Conservation (phyloP, 768 basidiomycete species). For the Leccinum subtestaceum region DNA sequence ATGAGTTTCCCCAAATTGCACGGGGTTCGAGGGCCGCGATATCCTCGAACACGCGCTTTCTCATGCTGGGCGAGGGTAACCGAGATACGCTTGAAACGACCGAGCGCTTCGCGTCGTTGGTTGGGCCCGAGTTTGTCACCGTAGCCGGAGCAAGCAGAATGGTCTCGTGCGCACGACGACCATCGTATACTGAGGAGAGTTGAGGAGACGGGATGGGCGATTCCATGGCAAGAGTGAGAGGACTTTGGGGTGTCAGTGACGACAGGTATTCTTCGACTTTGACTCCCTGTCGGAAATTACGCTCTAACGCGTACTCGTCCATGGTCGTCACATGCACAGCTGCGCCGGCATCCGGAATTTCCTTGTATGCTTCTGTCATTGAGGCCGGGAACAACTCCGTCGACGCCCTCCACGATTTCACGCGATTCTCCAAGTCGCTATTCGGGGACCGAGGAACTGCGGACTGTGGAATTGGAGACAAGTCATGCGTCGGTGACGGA, state of each 20-base stretch:
- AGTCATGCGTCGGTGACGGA: constrained; percentile 28
- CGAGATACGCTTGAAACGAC: constrained; percentile 34
- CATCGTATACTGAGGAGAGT: constrained; percentile 54
- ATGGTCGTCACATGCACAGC: constrained; percentile 15
- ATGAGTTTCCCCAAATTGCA: constrained; percentile 24
- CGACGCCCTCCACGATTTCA: constrained; percentile 65
- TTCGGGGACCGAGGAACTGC: constrained; percentile 55
- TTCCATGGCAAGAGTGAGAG: constrained; percentile 41
- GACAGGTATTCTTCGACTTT: constrained; percentile 63
- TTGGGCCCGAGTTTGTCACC: constrained; percentile 51
- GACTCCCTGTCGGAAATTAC: background rate
- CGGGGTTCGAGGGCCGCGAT: background rate
- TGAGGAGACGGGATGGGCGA: constrained; percentile 40
- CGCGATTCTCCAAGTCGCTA: constrained; percentile 50
- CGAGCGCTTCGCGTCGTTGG: constrained; percentile 39
- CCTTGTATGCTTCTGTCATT: constrained; percentile 37
- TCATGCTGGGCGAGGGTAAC: constrained; percentile 58
- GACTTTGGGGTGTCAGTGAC: constrained; percentile 65
- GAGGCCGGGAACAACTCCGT: constrained; percentile 50
- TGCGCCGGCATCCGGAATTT: constrained; percentile 8
- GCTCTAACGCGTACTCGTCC: constrained; percentile 25
- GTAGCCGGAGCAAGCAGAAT: constrained; percentile 43
- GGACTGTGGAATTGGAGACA: constrained; percentile 64
- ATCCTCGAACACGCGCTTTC: constrained; percentile 40
- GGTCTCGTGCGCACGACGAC: constrained; percentile 50